Evolutionary conservation across 106 monocot genomes (phyloP).

Genomic region (Acanthochlamys bracteata): DNA sequence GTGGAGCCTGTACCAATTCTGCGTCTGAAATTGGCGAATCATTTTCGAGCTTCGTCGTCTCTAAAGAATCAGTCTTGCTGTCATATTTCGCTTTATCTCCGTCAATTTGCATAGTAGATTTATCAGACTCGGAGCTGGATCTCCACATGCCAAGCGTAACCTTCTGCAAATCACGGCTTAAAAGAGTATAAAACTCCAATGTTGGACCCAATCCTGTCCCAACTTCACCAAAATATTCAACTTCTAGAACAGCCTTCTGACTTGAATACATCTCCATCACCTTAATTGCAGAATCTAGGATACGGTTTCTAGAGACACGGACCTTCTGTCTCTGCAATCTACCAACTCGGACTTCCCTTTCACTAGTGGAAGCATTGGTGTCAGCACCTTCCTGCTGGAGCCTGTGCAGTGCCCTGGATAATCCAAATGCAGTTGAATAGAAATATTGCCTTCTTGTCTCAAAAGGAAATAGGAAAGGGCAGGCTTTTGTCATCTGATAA

Average conservation of each 20-base stretch:
- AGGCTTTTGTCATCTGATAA: slow-evolving; percentile 89
- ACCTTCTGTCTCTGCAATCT: slow-evolving; percentile 94
- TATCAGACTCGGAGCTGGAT: slow-evolving; percentile 29
- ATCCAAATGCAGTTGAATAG: slow-evolving; percentile 91
- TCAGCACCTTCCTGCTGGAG: slow-evolving; percentile 87
- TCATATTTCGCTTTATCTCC: slow-evolving; percentile 11
- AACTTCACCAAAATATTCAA: slow-evolving; percentile 99
- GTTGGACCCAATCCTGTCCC: slow-evolving; percentile 97
- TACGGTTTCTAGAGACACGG: slow-evolving; percentile 90
- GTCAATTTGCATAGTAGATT: slow-evolving; percentile 49
- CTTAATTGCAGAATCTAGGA: slow-evolving; percentile 90
- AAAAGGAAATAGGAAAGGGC: slow-evolving; percentile 96
- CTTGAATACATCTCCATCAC: slow-evolving; percentile 99
- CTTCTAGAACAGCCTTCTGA: slow-evolving; percentile 95
- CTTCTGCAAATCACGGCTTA: slow-evolving; percentile 93
- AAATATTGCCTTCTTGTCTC: slow-evolving; percentile 94
- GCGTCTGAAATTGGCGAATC: slow-evolving; percentile 21
- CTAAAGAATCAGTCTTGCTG: slow-evolving; percentile 23
- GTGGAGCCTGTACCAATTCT: slow-evolving; percentile 55
- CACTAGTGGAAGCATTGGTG: slow-evolving; percentile 44
- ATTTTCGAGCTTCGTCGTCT: slow-evolving; percentile 19
- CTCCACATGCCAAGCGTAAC: slow-evolving; percentile 78
- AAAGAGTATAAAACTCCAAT: slow-evolving; percentile 91
- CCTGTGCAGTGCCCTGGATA: slow-evolving; percentile 90
- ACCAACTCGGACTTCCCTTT: slow-evolving; percentile 88